Evolutionary conservation across 1,284 basidiomycete genomes (phyloP).

Genomic region (Sanguinoderma infundibulare): DNA sequence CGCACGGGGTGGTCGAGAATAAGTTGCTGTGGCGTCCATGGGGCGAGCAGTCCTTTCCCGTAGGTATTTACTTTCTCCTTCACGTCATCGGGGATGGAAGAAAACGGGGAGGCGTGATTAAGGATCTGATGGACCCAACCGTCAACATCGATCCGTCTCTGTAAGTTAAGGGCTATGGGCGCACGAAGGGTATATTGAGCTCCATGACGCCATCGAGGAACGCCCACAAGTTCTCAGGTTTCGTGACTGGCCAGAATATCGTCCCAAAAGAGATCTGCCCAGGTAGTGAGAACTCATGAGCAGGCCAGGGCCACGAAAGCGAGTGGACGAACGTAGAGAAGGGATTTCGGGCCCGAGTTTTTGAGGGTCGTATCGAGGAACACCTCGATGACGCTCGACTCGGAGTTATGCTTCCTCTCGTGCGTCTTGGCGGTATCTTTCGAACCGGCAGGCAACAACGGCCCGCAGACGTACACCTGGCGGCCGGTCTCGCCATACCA

Average conservation of each 20-base stretch:
- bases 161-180: neutral
- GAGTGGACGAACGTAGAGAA: too few relatives aligned
- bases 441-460: slow-evolving; percentile 8
- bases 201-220: slow-evolving; percentile 22
- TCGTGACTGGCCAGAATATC: slow-evolving; percentile 20
- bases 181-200: too few relatives aligned
- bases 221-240: slow-evolving; percentile 14
- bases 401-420: slow-evolving; percentile 17
- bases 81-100: slow-evolving; percentile 16
- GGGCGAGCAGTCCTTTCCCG: slow-evolving; percentile 19
- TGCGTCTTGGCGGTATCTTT: neutral
- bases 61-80: slow-evolving; percentile 16
- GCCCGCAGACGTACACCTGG: slow-evolving; percentile 15
- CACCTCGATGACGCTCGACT: too few relatives aligned
- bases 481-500: slow-evolving; percentile 18
- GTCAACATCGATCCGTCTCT: neutral
- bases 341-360: too few relatives aligned
- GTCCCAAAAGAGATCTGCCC: too few relatives aligned
- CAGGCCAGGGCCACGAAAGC: too few relatives aligned
- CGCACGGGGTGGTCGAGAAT: slow-evolving; percentile 29
- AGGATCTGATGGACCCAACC: slow-evolving; percentile 27
- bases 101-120: slow-evolving; percentile 20
- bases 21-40: slow-evolving; percentile 29
- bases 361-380: too few relatives aligned
- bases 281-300: too few relatives aligned